A percentile compares a stretch with the other conserved stretches of the same genome.
phyloP scores from a whole-genome alignment of 345 rosid species.

The Arabidopsis suecica region DNA sequence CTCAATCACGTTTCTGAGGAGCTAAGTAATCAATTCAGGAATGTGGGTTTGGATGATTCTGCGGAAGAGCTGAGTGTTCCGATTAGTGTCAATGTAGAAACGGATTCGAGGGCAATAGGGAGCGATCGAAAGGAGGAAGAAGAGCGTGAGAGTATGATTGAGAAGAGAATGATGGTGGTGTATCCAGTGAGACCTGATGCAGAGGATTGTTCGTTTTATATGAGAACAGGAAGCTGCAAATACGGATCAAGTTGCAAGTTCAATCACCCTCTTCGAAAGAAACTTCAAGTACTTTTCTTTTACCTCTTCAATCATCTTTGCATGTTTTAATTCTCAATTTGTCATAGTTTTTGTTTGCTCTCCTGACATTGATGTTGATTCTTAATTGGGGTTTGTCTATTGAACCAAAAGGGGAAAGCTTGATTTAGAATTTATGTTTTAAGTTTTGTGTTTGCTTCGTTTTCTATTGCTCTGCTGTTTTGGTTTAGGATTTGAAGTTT shows the following conservation, averaged over 20 bases:
- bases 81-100: conserved; percentile 24
- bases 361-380: conserved; percentile 8
- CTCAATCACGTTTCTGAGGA: conserved; percentile 28
- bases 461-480: conserved; percentile 9
- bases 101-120: conserved; percentile 20
- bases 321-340: background rate
- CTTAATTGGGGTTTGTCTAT: background rate
- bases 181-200: conserved; percentile 89
- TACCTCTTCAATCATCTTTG: background rate
- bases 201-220: conserved; percentile 82
- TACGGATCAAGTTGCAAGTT: conserved; percentile 94
- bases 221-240: conserved; percentile 88
- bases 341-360: background rate
- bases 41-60: conserved; percentile 49
- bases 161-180: conserved; percentile 46
- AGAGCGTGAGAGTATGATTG: conserved; percentile 36
- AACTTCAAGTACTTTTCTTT: conserved; percentile 60
- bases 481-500: conserved; percentile 17
- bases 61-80: conserved; percentile 29
- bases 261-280: conserved; percentile 77
- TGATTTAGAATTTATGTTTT: background rate
- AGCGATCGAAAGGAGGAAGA: conserved; percentile 11
- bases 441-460: background rate
- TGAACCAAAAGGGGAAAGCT: conserved; percentile 20
- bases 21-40: conserved; percentile 39